phyloP scores from a whole-genome alignment of 768 basidiomycete species.

The Lactarius sanguifluus region DNA sequence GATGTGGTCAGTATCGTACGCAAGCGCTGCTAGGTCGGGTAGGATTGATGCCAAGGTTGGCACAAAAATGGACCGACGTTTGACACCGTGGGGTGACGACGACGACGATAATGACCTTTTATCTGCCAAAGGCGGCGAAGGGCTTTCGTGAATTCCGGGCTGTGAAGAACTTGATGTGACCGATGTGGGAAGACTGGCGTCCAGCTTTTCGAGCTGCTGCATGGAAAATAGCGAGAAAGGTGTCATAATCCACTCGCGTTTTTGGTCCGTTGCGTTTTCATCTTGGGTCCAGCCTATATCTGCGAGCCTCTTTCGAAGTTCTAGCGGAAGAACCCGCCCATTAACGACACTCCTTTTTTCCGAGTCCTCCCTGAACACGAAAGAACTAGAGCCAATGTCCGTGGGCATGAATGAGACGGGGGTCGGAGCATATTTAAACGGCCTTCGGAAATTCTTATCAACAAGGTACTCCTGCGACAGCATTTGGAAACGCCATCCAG shows the following conservation, averaged over 20 bases:
- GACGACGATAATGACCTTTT: conserved; percentile 4
- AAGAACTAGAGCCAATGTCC: conserved; percentile 66
- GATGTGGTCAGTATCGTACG: conserved; percentile 51
- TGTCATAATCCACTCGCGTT: conserved; percentile 56
- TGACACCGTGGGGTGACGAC: conserved; percentile 38
- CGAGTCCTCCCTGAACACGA: conserved; percentile 53
- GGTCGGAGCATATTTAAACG: conserved; percentile 69
- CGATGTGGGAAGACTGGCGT: conserved; percentile 33
- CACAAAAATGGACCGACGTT: conserved; percentile 67
- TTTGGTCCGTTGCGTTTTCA: conserved; percentile 52
- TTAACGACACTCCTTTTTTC: conserved; percentile 49
- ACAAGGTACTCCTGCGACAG: conserved; percentile 57
- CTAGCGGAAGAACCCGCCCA: conserved; percentile 52
- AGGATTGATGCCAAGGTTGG: conserved; percentile 57
- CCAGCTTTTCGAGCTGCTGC: conserved; percentile 54
- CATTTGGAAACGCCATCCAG: conserved; percentile 71
- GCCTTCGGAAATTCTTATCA: conserved; percentile 59
- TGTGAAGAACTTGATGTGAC: conserved; percentile 35
- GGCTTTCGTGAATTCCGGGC: conserved; percentile 34
- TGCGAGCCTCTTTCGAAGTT: conserved; percentile 61
- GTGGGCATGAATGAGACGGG: conserved; percentile 74
- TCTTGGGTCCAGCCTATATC: conserved; percentile 78
- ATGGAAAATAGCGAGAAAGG: conserved; percentile 67
- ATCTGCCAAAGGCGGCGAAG: conserved; percentile 7
- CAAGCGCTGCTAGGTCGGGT: conserved; percentile 51